These are phyloP conservation scores for Ophioceras dolichostomum DNA, from an alignment of 2,329 filamentous ascomycete species.

Conservation along the genomic window DNA sequence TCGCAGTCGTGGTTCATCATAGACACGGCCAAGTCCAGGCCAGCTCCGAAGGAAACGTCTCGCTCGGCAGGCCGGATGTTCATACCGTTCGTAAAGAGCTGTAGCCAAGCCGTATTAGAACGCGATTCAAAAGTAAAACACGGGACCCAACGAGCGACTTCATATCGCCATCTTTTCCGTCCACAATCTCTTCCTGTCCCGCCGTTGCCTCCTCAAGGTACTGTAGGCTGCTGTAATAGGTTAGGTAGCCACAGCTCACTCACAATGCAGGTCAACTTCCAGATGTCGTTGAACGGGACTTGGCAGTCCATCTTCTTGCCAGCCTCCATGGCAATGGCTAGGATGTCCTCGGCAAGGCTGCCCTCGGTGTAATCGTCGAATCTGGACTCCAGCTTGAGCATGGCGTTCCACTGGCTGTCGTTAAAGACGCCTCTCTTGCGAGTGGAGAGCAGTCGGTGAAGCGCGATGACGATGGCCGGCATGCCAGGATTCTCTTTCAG, in stretches of 20 bases:
- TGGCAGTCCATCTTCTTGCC: background rate
- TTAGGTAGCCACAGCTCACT: too few relatives aligned
- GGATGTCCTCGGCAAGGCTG: background rate
- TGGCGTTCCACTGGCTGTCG: slow-evolving; percentile 3
- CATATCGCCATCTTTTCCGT: too few relatives aligned
- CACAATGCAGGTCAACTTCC: too few relatives aligned
- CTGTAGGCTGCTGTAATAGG: too few relatives aligned
- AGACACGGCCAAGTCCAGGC: slow-evolving; percentile 16
- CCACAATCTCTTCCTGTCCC: too few relatives aligned
- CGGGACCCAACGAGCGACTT: too few relatives aligned
- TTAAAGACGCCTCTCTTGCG: slow-evolving; percentile 10
- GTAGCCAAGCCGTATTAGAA: background rate
- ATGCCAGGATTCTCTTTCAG: slow-evolving; percentile 9
- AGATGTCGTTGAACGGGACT: too few relatives aligned
- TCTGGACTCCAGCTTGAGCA: slow-evolving; percentile 13
- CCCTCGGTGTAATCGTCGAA: slow-evolving; percentile 9
- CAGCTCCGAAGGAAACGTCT: slow-evolving; percentile 10
- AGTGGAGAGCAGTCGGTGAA: slow-evolving; percentile 15
- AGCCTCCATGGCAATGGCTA: background rate
- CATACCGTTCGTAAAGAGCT: slow-evolving; percentile 16
- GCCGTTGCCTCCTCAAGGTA: too few relatives aligned
- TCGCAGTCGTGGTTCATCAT: slow-evolving; percentile 23
- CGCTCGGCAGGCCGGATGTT: slow-evolving; percentile 10
- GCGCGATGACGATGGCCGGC: slow-evolving; percentile 7
- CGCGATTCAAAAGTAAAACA: too few relatives aligned